Base-by-base conservation (phyloP, 2,329 filamentous ascomycete genomes). In the Neodidymelliopsis sp. region DNA sequence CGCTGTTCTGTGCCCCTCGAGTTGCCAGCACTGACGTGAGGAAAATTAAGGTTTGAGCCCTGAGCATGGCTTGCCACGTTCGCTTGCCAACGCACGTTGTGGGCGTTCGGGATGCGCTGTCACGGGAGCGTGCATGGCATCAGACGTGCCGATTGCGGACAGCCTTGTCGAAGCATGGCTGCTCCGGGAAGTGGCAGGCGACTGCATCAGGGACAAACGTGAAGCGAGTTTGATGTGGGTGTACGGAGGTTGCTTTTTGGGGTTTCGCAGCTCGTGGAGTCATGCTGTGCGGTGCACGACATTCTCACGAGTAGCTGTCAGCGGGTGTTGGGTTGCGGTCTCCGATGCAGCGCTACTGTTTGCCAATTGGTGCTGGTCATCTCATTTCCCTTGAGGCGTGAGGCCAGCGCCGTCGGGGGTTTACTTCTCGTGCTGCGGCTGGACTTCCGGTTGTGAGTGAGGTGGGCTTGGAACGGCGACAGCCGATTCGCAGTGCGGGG, bases 1-100 rank as follows among this genome's bases (percentile, higher is more conserved):
- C 9, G 39, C 19, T 28, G 33, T 41, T 50, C 34, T 19, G 22
- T 39, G 47, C 40, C 40, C 46, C 39, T 50, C 35, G 30, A 38
- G 47, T 44, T 49, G 34, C 33, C 39, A 43, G 31, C 31, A 42
- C 38, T 30, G 33, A 43, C 34, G 39, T 31, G 13, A n/a, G n/a
- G 29, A 30, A 11, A 29, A 50, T 13, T 45, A 50, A 41, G 40
- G 47, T 50, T 50, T 50, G 36, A 18, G 47, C 40, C 25, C 30
- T 39, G 40, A 36, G 28, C 30, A 40, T 25, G 35, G 15, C 47
- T 40, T 50, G 40, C 47, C 47, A 50, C 47, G 47, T 50, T 50
- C 30, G 35, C 47, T 50, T 33, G 45, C 47, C 47, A 50, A 36
- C 47, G 47, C 47, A 50, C 47, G 47, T 50, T 50, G 47, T 41